A percentile compares a stretch with the other conserved stretches of the same genome.
These are phyloP conservation scores for Suhomyces chickasaworum DNA, from an alignment of 1,139 yeast genomes.

Conservation along the genomic window DNA sequence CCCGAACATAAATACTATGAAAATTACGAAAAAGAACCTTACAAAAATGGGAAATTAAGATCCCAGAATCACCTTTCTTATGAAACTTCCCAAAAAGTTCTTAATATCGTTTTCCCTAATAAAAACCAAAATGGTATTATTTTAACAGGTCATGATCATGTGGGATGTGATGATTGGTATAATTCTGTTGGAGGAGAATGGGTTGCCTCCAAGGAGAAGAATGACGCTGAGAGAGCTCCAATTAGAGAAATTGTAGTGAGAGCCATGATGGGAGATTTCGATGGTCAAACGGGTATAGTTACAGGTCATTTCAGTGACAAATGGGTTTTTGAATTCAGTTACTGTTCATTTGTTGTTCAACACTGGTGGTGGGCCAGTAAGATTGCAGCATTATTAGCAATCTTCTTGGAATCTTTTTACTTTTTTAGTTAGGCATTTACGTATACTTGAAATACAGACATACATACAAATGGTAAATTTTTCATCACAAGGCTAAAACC, in stretches of 20 bases:
- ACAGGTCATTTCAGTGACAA: constrained; percentile 59
- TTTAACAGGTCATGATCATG: constrained; percentile 95
- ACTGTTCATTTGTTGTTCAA: constrained; percentile 85
- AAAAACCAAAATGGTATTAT: constrained; percentile 70
- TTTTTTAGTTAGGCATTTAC: constrained; percentile 12
- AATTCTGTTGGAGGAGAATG: constrained; percentile 50
- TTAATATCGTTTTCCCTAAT: constrained; percentile 68
- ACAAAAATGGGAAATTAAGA: constrained; percentile 67
- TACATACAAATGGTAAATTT: not conserved
- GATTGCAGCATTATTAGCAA: constrained; percentile 49
- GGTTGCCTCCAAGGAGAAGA: constrained; percentile 54
- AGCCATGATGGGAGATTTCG: constrained; percentile 95
- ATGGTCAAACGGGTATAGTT: constrained; percentile 84
- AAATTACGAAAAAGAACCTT: constrained; percentile 60
- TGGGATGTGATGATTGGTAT: constrained; percentile 81
- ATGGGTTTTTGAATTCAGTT: constrained; percentile 70
- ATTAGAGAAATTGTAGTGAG: constrained; percentile 82
- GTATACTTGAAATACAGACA: not conserved
- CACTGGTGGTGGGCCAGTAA: constrained; percentile 96
- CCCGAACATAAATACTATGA: constrained; percentile 68
- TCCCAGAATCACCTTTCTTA: constrained; percentile 85
- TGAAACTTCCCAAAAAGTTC: constrained; percentile 64
- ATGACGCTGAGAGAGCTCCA: constrained; percentile 30
- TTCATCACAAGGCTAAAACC: not conserved
- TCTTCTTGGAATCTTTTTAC: constrained; percentile 39